Percentiles rank a stretch among this genome's conserved stretches.
Evolutionary conservation across 371 early-diverging fungal species (phyloP).

Genomic region (Apophysomyces sp.): DNA sequence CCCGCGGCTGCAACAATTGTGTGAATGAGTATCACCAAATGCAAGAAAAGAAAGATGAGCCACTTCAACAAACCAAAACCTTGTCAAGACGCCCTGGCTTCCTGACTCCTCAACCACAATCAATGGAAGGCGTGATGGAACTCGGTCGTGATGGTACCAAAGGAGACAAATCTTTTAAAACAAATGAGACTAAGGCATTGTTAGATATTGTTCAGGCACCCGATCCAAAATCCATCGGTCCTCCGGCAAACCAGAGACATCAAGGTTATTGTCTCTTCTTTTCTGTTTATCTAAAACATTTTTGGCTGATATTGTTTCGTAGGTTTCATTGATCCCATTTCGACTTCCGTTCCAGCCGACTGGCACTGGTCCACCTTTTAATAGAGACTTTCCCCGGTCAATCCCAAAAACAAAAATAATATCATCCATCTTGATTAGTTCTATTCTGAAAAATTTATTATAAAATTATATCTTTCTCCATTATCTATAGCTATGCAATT

Average conservation of each 20-base stretch:
- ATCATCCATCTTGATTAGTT: no score
- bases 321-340: conserved; percentile 16
- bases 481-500: no score
- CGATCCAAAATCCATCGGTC: conserved; percentile 6
- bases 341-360: conserved; percentile 18
- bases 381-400: background rate
- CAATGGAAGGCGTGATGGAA: conserved; percentile 51
- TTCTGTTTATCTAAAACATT: background rate
- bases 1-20: conserved; percentile 45
- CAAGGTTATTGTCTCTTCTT: background rate
- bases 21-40: conserved; percentile 33
- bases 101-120: conserved; percentile 51
- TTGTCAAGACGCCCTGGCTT: conserved; percentile 30
- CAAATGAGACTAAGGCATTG: background rate
- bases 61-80: conserved; percentile 5
- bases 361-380: conserved; percentile 23
- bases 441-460: no score
- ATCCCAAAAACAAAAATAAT: no score
- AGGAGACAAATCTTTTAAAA: background rate
- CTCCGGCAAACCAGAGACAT: conserved; percentile 3
- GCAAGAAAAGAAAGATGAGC: conserved; percentile 20
- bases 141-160: conserved; percentile 47
- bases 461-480: no score
- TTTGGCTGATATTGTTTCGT: background rate
- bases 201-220: conserved; percentile 41